Base-by-base conservation (phyloP, 176 grass and related monocot species). In the Juncus inflexus region DNA sequence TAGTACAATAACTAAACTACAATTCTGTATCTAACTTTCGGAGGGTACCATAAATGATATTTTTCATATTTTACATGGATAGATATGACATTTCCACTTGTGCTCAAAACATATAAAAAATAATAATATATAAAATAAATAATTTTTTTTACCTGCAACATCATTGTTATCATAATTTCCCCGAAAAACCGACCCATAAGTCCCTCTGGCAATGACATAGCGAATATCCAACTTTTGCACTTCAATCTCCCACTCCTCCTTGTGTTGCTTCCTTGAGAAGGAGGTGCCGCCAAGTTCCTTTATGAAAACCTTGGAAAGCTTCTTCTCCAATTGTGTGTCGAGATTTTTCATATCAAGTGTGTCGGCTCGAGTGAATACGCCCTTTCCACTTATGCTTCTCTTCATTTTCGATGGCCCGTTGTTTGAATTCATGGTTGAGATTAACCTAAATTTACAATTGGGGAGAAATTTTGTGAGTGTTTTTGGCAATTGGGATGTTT, bases 151-250 rank as follows among this genome's bases (percentile, higher is more conserved):
- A 96, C 92, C 84, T 58, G 92, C 92, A 38, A 97, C 92, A 45
- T 91, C 92, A 45, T 62, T 69, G 53, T 70, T 79, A 60, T 89
- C 80, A 38, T 97, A 97, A 42, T 65, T 79, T 67, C 87, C 92
- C 7, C 87, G 92, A 59, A 86, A 91, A 63, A 97, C 87, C 6
- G 84, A 82, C 40, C 92, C 92, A 53, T 91, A 97, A 6, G 92
- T 91, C 62, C 92, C 92, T 13, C 66, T 78, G 36, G 92, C 92
- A 49, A 97, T 59, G 61, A 79, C 79, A 37, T 70, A 79, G 35
- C 84, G 68, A 66, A 97, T 91, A 41, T 91, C 82, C 61, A 97
- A 77, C 70, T 91, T 97, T 40, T 70, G 78, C 50, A 80, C 77
- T 63, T 91, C 77, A 55, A 91, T 83, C 85, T 97, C 85, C 87